These are phyloP conservation scores for Globisporangium okanoganense DNA, from an alignment of 352 stramenopile species.

Conservation along the genomic window DNA sequence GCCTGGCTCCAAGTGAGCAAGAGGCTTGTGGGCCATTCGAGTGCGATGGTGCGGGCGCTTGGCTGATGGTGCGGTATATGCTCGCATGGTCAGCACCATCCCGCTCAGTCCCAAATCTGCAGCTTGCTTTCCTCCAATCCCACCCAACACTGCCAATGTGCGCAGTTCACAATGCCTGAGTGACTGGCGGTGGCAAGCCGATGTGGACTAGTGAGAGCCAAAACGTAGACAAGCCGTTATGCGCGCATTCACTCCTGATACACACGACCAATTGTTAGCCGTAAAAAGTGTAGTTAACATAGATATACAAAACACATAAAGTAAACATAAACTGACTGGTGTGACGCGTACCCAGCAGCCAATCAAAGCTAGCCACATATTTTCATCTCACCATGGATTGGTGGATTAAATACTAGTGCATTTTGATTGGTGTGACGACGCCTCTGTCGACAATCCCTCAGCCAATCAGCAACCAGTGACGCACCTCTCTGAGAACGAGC, in stretches of 20 bases:
- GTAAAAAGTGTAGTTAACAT: constrained; percentile 14
- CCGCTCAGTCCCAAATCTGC: background rate
- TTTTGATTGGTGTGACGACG: constrained; percentile 15
- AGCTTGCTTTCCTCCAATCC: background rate
- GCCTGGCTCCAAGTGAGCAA: too few relatives aligned
- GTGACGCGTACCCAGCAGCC: constrained; percentile 8
- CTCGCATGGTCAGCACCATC: background rate
- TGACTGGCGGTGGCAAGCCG: background rate
- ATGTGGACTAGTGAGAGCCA: constrained; percentile 1
- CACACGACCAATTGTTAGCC: background rate
- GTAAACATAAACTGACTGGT: background rate
- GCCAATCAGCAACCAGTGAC: constrained; percentile 9
- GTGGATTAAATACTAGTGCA: background rate
- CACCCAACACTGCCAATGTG: background rate
- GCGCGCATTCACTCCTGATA: constrained; percentile 3
- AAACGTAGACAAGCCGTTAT: constrained; percentile 7
- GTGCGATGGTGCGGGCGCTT: background rate
- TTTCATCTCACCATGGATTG: background rate
- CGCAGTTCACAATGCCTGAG: background rate
- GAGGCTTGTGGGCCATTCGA: too few relatives aligned
- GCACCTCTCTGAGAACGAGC: constrained; percentile 4
- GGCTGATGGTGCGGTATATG: background rate
- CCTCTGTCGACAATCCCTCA: background rate
- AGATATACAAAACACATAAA: too few relatives aligned
- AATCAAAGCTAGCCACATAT: background rate